Evolutionary conservation across 1,284 basidiomycete genomes (phyloP).

Genomic region (Golubevia pallescens): DNA sequence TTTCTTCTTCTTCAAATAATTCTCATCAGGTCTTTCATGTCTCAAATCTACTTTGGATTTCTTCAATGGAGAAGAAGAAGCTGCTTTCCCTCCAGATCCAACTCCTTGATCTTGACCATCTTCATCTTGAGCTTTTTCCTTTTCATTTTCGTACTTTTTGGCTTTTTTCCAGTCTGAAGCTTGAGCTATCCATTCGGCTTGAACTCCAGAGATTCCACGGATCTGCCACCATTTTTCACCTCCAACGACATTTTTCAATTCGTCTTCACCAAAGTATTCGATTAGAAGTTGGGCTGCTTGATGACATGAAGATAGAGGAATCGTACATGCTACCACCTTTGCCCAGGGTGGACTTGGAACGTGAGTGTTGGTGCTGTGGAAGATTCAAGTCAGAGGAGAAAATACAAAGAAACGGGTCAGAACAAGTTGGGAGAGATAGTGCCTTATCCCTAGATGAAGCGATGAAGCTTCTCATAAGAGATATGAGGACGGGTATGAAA

Average conservation of each 20-base stretch:
- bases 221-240: constrained; percentile 98
- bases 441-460: background rate
- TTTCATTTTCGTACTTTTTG: constrained; percentile 42
- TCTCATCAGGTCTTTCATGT: constrained; percentile 72
- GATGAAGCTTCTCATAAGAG: background rate
- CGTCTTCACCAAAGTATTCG: constrained; percentile 81
- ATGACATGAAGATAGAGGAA: constrained; percentile 74
- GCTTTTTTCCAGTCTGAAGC: constrained; percentile 65
- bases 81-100: background rate
- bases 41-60: constrained; percentile 2
- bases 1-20: constrained; percentile 69
- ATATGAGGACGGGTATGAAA: background rate
- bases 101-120: constrained; percentile 19
- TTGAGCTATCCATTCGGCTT: constrained; percentile 86
- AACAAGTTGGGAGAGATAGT: background rate
- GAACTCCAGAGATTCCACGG: constrained; percentile 76
- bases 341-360: constrained; percentile 89
- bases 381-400: background rate
- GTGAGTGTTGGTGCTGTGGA: constrained; percentile 73
- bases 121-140: constrained; percentile 4
- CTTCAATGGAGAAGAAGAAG: constrained; percentile 5
- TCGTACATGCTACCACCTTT: constrained; percentile 75
- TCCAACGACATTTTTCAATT: constrained; percentile 77
- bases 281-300: constrained; percentile 80
- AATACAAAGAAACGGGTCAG: background rate